Evolutionary conservation across 352 stramenopile species (phyloP).

Genomic region (Pythium brachiatum): DNA sequence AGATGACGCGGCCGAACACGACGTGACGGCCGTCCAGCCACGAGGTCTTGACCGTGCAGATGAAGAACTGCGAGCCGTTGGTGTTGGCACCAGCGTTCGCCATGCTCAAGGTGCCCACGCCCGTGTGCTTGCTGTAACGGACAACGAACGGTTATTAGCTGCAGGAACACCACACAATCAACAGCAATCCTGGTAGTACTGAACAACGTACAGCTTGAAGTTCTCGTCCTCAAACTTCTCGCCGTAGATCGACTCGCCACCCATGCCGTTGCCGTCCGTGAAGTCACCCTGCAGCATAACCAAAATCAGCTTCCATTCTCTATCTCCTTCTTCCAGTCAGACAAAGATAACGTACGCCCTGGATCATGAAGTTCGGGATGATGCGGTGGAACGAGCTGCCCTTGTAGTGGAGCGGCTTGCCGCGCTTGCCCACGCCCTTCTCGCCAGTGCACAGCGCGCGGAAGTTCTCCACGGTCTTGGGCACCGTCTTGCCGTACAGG

Average conservation of each 20-base stretch:
- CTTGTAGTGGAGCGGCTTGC: slow-evolving; percentile 98
- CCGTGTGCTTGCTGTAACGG: slow-evolving; percentile 56
- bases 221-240: slow-evolving; percentile 80
- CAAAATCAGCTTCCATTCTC: too few relatives aligned
- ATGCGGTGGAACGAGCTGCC: slow-evolving; percentile 96
- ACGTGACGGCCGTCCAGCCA: slow-evolving; percentile 88
- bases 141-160: not conserved
- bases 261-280: slow-evolving; percentile 72
- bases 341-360: slow-evolving; percentile 43
- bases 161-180: not conserved
- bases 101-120: slow-evolving; percentile 75
- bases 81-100: slow-evolving; percentile 83
- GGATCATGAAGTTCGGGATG: slow-evolving; percentile 94
- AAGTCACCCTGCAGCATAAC: slow-evolving; percentile 57
- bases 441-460: slow-evolving; percentile 68
- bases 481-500: slow-evolving; percentile 81
- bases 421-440: slow-evolving; percentile 82
- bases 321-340: too few relatives aligned
- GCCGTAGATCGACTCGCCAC: slow-evolving; percentile 78
- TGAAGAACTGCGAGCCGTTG: slow-evolving; percentile 99
- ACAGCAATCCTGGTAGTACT: not conserved
- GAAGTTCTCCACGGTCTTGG: slow-evolving; percentile 82
- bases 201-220: slow-evolving; percentile 72
- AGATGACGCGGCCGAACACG: slow-evolving; percentile 94
- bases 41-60: slow-evolving; percentile 91